Evolutionary conservation across 1,284 basidiomycete species (phyloP).

Genomic region (Ustilago bromivora): DNA sequence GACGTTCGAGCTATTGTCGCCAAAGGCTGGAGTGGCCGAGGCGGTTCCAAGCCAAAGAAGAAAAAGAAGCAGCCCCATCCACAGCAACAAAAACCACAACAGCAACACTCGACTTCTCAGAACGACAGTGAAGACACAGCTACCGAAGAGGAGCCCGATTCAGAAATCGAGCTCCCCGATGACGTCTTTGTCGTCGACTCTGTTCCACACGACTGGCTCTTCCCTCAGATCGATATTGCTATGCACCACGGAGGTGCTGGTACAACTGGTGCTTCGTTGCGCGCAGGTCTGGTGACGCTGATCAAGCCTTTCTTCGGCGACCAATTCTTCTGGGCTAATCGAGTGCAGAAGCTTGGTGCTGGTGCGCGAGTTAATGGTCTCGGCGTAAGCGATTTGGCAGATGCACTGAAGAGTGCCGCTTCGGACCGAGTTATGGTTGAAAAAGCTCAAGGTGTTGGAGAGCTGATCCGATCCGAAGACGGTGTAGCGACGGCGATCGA

Average conservation of each 20-base stretch:
- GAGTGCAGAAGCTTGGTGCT: slow-evolving; percentile 60
- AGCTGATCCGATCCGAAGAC: slow-evolving; percentile 59
- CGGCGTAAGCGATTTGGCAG: slow-evolving; percentile 27
- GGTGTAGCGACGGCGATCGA: slow-evolving; percentile 58
- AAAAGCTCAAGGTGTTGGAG: slow-evolving; percentile 60
- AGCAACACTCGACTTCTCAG: slow-evolving; percentile 6
- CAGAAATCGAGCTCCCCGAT: slow-evolving; percentile 68
- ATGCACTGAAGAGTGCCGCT: slow-evolving; percentile 52
- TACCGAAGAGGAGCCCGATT: slow-evolving; percentile 41
- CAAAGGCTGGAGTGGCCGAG: slow-evolving; percentile 65
- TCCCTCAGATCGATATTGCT: slow-evolving; percentile 46
- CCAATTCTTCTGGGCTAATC: slow-evolving; percentile 66
- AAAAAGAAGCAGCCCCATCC: slow-evolving; percentile 19
- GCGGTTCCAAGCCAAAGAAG: slow-evolving; percentile 40
- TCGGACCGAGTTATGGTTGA: slow-evolving; percentile 59
- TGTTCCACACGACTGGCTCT: slow-evolving; percentile 57
- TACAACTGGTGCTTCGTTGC: slow-evolving; percentile 73
- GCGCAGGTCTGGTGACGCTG: slow-evolving; percentile 61
- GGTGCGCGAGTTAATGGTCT: slow-evolving; percentile 53
- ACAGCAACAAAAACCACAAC: slow-evolving; percentile 7
- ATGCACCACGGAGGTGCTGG: slow-evolving; percentile 79
- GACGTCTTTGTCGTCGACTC: slow-evolving; percentile 63
- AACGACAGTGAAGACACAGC: slow-evolving; percentile 28
- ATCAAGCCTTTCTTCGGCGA: slow-evolving; percentile 68
- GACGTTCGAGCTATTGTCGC: slow-evolving; percentile 65